Evolutionary conservation across 2,329 filamentous ascomycete species (phyloP).

Genomic region (Sporothrix sp.): DNA sequence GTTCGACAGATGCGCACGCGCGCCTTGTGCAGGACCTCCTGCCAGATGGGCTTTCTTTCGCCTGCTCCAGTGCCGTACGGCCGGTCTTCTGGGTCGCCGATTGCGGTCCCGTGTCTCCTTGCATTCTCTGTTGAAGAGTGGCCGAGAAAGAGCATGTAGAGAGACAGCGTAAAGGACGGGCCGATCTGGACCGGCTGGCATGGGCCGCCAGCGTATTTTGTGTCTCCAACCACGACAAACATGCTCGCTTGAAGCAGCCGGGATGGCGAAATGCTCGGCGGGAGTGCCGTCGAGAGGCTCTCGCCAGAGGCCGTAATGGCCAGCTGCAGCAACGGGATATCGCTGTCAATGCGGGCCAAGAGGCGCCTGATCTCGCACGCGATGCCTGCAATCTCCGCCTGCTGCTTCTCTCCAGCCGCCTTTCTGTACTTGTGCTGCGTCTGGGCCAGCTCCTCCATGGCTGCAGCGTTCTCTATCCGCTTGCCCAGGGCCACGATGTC

Average conservation of each 20-base stretch:
- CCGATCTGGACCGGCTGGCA: slow-evolving; percentile 67
- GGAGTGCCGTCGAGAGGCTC: slow-evolving; percentile 69
- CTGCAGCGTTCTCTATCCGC: slow-evolving; percentile 60
- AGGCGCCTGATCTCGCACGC: slow-evolving; percentile 66
- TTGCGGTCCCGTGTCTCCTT: neutral
- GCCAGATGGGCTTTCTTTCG: slow-evolving; percentile 69
- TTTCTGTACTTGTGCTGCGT: slow-evolving; percentile 35
- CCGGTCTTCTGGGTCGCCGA: too few species aligned
- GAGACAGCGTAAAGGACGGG: slow-evolving; percentile 71
- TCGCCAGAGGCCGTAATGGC: slow-evolving; percentile 92
- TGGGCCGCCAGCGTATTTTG: slow-evolving; percentile 62
- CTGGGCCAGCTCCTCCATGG: slow-evolving; percentile 46
- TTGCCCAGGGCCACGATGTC: slow-evolving; percentile 75
- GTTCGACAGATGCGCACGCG: slow-evolving; percentile 69
- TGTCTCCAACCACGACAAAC: slow-evolving; percentile 77
- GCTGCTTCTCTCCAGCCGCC: too few species aligned
- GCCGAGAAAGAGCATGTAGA: slow-evolving; percentile 91
- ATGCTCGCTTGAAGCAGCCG: slow-evolving; percentile 87
- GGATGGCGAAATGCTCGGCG: slow-evolving; percentile 78
- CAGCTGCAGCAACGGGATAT: slow-evolving; percentile 82
- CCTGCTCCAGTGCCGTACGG: slow-evolving; percentile 39
- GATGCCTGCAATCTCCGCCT: slow-evolving; percentile 58
- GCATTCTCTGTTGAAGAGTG: slow-evolving; percentile 36
- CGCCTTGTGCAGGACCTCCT: slow-evolving; percentile 92
- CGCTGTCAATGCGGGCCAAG: slow-evolving; percentile 73